phyloP scores from a whole-genome alignment of 228 moss, liverwort and hornwort species.

The Sphagnum fallax region DNA sequence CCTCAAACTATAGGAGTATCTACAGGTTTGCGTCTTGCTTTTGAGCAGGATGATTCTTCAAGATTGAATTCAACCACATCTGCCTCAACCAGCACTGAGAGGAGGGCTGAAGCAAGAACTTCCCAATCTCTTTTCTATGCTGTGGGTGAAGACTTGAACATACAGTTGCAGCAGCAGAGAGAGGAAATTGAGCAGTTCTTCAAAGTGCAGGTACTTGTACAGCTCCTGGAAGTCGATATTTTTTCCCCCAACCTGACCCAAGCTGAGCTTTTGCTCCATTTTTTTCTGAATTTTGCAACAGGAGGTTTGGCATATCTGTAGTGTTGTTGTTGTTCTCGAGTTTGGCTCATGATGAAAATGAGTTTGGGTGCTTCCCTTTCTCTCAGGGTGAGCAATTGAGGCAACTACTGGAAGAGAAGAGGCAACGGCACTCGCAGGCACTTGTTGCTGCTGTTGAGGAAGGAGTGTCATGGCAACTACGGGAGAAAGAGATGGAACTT shows the following conservation, averaged over 20 bases:
- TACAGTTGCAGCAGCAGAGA: slow-evolving; percentile 44
- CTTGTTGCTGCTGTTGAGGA: slow-evolving; percentile 50
- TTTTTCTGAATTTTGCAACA: too few relatives aligned
- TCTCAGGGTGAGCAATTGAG: slow-evolving; percentile 53
- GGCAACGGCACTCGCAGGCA: slow-evolving; percentile 38
- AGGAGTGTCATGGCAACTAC: slow-evolving; percentile 27
- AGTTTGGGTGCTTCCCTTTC: not conserved
- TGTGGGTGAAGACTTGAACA: slow-evolving; percentile 33
- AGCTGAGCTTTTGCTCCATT: too few relatives aligned
- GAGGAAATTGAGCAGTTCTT: slow-evolving; percentile 59
- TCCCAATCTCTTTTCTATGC: slow-evolving; percentile 27
- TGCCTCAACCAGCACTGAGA: slow-evolving; percentile 60
- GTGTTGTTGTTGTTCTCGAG: too few relatives aligned
- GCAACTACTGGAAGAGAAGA: slow-evolving; percentile 56
- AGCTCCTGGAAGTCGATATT: too few relatives aligned
- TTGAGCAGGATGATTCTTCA: slow-evolving; percentile 32
- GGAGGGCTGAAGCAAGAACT: slow-evolving; percentile 38
- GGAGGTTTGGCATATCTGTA: too few relatives aligned
- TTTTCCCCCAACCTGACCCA: too few relatives aligned
- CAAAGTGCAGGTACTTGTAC: slow-evolving; percentile 39
- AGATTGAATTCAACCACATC: slow-evolving; percentile 46
- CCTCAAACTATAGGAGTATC: slow-evolving; percentile 43
- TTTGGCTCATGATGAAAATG: too few relatives aligned
- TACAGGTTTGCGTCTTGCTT: slow-evolving; percentile 51
- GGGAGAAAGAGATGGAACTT: slow-evolving; percentile 53